Evolutionary conservation across 371 early-diverging fungal genomes (phyloP).

Genomic region (Nosema muscidifuracis): DNA sequence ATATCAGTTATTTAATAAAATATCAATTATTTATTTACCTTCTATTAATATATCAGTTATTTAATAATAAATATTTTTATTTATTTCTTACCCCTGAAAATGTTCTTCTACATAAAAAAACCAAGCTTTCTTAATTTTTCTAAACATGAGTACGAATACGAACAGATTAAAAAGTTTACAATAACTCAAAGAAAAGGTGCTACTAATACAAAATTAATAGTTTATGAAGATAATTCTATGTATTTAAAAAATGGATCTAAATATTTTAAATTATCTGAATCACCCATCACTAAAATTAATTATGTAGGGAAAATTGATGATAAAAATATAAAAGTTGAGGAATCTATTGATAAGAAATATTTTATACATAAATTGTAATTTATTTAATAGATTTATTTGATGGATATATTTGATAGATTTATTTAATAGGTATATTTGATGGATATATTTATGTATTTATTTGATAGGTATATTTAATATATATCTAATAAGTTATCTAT

Average conservation of each 20-base stretch:
- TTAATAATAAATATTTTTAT: too few relatives aligned
- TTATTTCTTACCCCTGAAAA: too few relatives aligned
- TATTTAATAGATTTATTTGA: too few relatives aligned
- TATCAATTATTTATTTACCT: too few relatives aligned
- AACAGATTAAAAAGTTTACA: slow-evolving; percentile 31
- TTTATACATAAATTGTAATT: slow-evolving; percentile 12
- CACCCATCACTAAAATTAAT: neutral
- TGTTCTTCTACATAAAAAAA: slow-evolving; percentile 49
- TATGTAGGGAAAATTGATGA: neutral
- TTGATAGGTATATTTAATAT: too few relatives aligned
- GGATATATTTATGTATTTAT: too few relatives aligned
- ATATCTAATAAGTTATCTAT: too few relatives aligned
- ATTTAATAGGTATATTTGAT: too few relatives aligned
- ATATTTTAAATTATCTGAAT: slow-evolving; percentile 19
- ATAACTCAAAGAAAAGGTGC: neutral
- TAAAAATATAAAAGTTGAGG: neutral
- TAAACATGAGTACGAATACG: slow-evolving; percentile 25
- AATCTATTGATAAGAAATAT: neutral
- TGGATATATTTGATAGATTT: too few relatives aligned
- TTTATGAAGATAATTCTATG: slow-evolving; percentile 35
- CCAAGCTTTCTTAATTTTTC: slow-evolving; percentile 38
- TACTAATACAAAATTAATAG: slow-evolving; percentile 38
- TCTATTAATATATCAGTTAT: too few relatives aligned
- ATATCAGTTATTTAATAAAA: too few relatives aligned
- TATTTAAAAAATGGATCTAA: slow-evolving; percentile 46